phyloP scores from a whole-genome alignment of 129 eudicot genomes.

The Flaveria bidentis region DNA sequence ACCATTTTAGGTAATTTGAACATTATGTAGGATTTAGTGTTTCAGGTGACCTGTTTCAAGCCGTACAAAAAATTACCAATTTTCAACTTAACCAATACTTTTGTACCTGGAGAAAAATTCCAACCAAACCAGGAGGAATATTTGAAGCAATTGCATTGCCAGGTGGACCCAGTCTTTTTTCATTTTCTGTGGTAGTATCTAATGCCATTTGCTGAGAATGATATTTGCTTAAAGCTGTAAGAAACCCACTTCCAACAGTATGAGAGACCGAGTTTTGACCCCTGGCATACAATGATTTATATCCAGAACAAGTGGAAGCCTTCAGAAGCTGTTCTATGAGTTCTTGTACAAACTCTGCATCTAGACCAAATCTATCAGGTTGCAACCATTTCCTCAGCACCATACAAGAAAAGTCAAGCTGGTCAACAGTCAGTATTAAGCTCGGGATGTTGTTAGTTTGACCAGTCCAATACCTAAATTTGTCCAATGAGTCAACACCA shows the following conservation, averaged over 20 bases:
- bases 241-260: conserved; percentile 70
- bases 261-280: conserved; percentile 36
- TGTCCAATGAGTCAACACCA: conserved; percentile 49
- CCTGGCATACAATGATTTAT: conserved; percentile 53
- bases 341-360: conserved; percentile 85
- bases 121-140: conserved; percentile 66
- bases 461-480: conserved; percentile 45
- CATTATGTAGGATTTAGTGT: background rate
- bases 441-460: conserved; percentile 40
- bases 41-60: background rate
- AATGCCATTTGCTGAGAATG: conserved; percentile 34
- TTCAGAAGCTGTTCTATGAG: conserved; percentile 78
- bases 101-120: conserved; percentile 85
- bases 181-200: conserved; percentile 29
- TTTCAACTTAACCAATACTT: conserved; percentile 15
- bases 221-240: conserved; percentile 46
- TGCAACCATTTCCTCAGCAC: conserved; percentile 59
- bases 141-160: conserved; percentile 59
- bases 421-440: conserved; percentile 40
- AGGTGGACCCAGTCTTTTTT: conserved; percentile 44
- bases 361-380: conserved; percentile 76
- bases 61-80: background rate
- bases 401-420: conserved; percentile 46
- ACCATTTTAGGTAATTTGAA: background rate
- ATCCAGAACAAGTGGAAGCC: conserved; percentile 47